phyloP scores from a whole-genome alignment of 1,284 basidiomycete genomes.

The Ustilago hordei region DNA sequence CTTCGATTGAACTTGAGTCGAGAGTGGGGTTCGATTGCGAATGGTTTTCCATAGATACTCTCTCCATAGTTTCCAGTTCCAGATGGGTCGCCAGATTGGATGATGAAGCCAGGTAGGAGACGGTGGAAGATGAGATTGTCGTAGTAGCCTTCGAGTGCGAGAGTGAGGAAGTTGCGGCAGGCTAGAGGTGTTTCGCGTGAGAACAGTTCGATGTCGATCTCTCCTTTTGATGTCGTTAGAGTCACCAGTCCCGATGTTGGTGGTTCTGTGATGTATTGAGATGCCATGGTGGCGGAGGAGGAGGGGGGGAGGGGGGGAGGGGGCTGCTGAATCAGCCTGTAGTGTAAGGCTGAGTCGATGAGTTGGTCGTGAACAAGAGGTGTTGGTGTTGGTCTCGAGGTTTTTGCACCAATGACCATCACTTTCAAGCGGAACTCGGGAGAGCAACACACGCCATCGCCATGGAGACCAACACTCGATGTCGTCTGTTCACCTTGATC shows the following conservation, averaged over 20 bases:
- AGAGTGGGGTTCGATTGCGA: conserved; percentile 93
- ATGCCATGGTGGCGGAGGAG: conserved; percentile 20
- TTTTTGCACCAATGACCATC: conserved; percentile 10
- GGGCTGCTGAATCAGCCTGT: background rate
- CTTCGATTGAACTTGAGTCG: conserved; percentile 83
- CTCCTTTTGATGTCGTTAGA: conserved; percentile 81
- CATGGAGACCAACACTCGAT: conserved; percentile 5
- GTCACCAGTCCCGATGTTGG: conserved; percentile 86
- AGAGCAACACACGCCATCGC: conserved; percentile 3
- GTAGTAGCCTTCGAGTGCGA: conserved; percentile 95
- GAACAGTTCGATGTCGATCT: conserved; percentile 84
- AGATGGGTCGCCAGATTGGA: conserved; percentile 94
- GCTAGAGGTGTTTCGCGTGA: conserved; percentile 93
- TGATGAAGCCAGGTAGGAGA: conserved; percentile 85
- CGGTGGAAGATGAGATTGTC: conserved; percentile 94
- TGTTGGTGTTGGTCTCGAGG: conserved; percentile 13
- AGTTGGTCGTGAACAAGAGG: background rate
- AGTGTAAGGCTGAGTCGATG: background rate
- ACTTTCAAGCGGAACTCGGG: conserved; percentile 23
- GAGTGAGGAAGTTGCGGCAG: conserved; percentile 89
- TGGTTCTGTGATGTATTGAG: conserved; percentile 65
- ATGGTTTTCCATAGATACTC: conserved; percentile 76
- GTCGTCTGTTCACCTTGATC: background rate
- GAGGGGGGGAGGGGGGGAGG: too few relatives aligned
- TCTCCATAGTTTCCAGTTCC: conserved; percentile 87